Percentiles rank a stretch among this genome's conserved stretches.
phyloP scores from a whole-genome alignment of 2,329 filamentous ascomycete genomes.

The Aspergillus quadricinctus region DNA sequence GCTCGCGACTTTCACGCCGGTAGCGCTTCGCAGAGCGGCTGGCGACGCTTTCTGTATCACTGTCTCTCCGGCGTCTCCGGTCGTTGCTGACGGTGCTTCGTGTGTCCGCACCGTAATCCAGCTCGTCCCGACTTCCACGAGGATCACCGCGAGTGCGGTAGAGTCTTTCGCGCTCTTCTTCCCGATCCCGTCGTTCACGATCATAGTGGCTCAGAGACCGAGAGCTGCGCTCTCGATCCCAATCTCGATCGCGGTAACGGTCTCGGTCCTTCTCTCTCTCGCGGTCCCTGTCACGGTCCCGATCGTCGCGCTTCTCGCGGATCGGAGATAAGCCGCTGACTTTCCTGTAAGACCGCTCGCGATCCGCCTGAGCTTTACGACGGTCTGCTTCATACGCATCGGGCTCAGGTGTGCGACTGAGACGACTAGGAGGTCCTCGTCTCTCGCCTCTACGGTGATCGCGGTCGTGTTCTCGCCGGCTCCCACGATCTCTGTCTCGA shows the following conservation, averaged over 20 bases:
- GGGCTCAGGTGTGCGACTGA: constrained; percentile 82
- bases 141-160: constrained; percentile 80
- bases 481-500: constrained; percentile 42
- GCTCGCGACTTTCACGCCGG: constrained; percentile 38
- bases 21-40: constrained; percentile 60
- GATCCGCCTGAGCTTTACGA: constrained; percentile 86
- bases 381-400: constrained; percentile 95
- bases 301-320: constrained; percentile 33
- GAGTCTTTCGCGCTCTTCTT: constrained; percentile 82
- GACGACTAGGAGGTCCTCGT: constrained; percentile 47
- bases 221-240: constrained; percentile 31
- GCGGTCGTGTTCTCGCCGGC: constrained; percentile 52
- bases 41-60: constrained; percentile 61
- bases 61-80: constrained; percentile 73
- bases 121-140: constrained; percentile 74
- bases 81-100: constrained; percentile 56
- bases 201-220: constrained; percentile 56
- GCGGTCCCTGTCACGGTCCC: constrained; percentile 32
- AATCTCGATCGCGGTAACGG: constrained; percentile 34
- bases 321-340: constrained; percentile 58
- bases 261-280: constrained; percentile 39
- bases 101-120: constrained; percentile 79
- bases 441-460: constrained; percentile 50
- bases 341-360: constrained; percentile 90
- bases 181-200: constrained; percentile 78